These are phyloP conservation scores for Alternaria rosae DNA, from an alignment of 2,329 filamentous ascomycete genomes.

Conservation along the genomic window DNA sequence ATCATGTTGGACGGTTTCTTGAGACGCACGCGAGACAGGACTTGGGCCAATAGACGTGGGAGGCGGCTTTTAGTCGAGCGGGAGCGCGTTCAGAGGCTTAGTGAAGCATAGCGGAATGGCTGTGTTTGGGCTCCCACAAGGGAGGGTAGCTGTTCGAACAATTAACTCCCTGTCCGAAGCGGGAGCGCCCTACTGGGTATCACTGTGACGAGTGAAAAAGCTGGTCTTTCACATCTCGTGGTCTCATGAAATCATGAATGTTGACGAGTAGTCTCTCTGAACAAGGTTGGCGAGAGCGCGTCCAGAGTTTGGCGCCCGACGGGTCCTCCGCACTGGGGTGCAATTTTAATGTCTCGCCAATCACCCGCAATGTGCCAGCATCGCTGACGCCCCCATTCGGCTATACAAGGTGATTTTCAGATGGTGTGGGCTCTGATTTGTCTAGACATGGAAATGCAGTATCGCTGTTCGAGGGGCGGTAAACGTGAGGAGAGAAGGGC, in stretches of 20 bases:
- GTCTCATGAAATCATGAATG: too few species aligned
- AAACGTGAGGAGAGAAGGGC: not conserved
- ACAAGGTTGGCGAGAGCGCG: too few species aligned
- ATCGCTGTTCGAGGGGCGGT: not conserved
- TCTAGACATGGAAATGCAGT: constrained; percentile 24
- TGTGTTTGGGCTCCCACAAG: constrained; percentile 12
- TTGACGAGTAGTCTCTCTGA: too few species aligned
- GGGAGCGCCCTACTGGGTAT: not conserved
- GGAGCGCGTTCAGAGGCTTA: constrained; percentile 15
- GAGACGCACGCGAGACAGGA: constrained; percentile 45
- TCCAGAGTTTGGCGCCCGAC: not conserved
- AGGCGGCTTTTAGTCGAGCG: constrained; percentile 19
- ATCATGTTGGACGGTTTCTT: constrained; percentile 32
- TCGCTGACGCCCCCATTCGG: constrained; percentile 36
- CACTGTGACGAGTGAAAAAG: not conserved
- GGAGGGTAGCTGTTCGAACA: constrained; percentile 4
- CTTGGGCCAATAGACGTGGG: constrained; percentile 33
- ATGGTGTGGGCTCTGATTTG: constrained; percentile 42
- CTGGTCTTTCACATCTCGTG: not conserved
- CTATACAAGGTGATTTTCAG: constrained; percentile 36
- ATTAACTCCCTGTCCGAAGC: not conserved
- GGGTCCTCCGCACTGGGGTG: not conserved
- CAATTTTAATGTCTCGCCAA: constrained; percentile 14
- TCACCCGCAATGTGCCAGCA: constrained; percentile 12
- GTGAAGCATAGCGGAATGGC: constrained; percentile 8